phyloP scores from a whole-genome alignment of 2,329 filamentous ascomycete genomes.

The Hymenoscyphus occultus region DNA sequence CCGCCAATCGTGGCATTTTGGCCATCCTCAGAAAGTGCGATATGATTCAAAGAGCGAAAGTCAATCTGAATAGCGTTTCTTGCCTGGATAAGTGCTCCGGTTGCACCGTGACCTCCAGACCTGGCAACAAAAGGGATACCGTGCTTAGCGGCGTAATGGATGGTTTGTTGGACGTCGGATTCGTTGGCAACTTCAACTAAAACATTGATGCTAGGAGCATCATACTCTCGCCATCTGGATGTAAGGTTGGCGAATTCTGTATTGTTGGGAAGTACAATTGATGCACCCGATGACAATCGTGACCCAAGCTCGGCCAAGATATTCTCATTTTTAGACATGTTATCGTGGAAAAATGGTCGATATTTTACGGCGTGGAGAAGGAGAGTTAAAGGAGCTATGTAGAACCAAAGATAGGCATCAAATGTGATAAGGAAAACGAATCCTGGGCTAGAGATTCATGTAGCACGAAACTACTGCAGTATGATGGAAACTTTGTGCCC shows the following conservation, averaged over 20 bases:
- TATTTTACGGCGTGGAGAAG: neutral
- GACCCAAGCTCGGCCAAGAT: too few species aligned
- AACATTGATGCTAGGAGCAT: too few species aligned
- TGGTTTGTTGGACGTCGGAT: constrained; percentile 31
- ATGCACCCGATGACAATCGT: too few species aligned
- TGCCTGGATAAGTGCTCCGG: constrained; percentile 18
- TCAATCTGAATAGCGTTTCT: constrained; percentile 20
- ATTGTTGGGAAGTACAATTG: too few species aligned
- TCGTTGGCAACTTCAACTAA: too few species aligned
- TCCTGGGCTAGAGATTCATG: too few species aligned
- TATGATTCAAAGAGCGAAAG: constrained; percentile 25
- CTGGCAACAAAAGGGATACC: constrained; percentile 50
- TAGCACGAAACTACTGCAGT: too few species aligned
- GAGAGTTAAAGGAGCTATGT: neutral
- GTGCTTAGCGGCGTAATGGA: constrained; percentile 47
- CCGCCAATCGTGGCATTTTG: constrained; percentile 35
- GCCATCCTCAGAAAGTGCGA: constrained; percentile 34
- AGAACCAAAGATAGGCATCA: neutral
- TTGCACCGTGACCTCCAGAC: constrained; percentile 51
- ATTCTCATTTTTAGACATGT: too few species aligned
- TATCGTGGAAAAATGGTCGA: neutral
- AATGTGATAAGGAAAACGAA: neutral
- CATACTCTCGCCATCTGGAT: too few species aligned
- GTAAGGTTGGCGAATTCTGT: too few species aligned
- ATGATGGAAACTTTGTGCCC: too few species aligned